Percentiles rank a stretch among this genome's conserved stretches.
Conservation (phyloP, 306 rosid species). For the Pterocarpus macrocarpus region DNA sequence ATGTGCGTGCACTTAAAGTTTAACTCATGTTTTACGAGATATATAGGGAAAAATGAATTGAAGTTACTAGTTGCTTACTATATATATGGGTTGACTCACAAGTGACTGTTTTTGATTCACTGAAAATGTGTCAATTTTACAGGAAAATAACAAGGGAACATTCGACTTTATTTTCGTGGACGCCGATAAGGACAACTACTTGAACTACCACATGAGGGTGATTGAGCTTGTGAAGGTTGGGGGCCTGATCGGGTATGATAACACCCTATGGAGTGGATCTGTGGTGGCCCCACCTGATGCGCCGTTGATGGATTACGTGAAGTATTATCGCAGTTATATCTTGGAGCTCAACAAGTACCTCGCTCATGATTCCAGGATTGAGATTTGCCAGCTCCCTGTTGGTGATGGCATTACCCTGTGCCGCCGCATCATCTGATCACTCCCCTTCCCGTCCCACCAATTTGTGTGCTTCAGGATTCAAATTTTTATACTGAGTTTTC, state of each 20-base stretch:
- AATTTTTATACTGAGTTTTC: background rate
- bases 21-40: too few relatives aligned
- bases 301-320: constrained; percentile 65
- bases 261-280: constrained; percentile 80
- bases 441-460: background rate
- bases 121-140: background rate
- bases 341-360: constrained; percentile 74
- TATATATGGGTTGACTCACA: too few relatives aligned
- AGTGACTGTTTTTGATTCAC: too few relatives aligned
- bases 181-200: constrained; percentile 76
- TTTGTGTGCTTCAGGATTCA: background rate
- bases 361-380: constrained; percentile 74
- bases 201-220: constrained; percentile 78
- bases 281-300: constrained; percentile 77
- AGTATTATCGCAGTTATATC: constrained; percentile 63
- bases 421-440: constrained; percentile 60
- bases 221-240: constrained; percentile 75
- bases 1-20: constrained; percentile 51
- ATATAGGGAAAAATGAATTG: too few relatives aligned
- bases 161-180: constrained; percentile 77
- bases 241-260: constrained; percentile 77
- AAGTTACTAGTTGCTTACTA: too few relatives aligned
- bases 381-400: constrained; percentile 74
- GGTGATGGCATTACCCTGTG: constrained; percentile 78
- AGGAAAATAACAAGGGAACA: constrained; percentile 66